Percentiles rank a stretch among this genome's conserved stretches.
These are phyloP conservation scores for Proliferodiscus dingleyae DNA, from an alignment of 2,329 filamentous ascomycete species.

Conservation along the genomic window DNA sequence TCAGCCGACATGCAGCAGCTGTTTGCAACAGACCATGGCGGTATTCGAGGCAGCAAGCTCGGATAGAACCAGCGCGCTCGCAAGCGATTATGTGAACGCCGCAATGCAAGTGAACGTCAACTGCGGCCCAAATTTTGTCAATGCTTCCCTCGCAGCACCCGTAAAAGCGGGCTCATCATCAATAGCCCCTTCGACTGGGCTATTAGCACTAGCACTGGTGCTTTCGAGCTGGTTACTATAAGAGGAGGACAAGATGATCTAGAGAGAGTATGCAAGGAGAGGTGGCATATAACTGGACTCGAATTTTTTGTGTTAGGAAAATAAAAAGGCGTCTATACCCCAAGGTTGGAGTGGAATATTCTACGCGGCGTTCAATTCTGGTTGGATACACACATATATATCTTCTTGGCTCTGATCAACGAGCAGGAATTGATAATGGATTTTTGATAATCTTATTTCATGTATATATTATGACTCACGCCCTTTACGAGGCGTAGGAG, in stretches of 20 bases:
- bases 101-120: conserved; percentile 68
- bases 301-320: not conserved
- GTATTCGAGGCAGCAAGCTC: conserved; percentile 68
- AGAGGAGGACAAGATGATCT: not conserved
- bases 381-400: not conserved
- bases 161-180: conserved; percentile 4
- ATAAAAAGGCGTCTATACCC: conserved; percentile 1
- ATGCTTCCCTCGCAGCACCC: conserved; percentile 41
- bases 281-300: not conserved
- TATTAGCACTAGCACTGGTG: conserved; percentile 16
- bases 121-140: conserved; percentile 55
- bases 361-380: not conserved
- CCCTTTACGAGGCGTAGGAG: not conserved
- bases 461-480: conserved; percentile 1
- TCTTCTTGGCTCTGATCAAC: not conserved
- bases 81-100: conserved; percentile 63
- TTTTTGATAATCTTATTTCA: not conserved
- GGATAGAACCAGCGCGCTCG: conserved; percentile 62
- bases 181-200: conserved; percentile 1
- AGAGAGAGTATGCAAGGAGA: not conserved
- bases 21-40: conserved; percentile 75
- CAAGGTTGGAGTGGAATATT: not conserved
- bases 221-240: conserved; percentile 18
- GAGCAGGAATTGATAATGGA: not conserved
- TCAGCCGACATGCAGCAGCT: conserved; percentile 69